phyloP scores from a whole-genome alignment of 2,329 filamentous ascomycete genomes.

The Colletotrichum spinosum region DNA sequence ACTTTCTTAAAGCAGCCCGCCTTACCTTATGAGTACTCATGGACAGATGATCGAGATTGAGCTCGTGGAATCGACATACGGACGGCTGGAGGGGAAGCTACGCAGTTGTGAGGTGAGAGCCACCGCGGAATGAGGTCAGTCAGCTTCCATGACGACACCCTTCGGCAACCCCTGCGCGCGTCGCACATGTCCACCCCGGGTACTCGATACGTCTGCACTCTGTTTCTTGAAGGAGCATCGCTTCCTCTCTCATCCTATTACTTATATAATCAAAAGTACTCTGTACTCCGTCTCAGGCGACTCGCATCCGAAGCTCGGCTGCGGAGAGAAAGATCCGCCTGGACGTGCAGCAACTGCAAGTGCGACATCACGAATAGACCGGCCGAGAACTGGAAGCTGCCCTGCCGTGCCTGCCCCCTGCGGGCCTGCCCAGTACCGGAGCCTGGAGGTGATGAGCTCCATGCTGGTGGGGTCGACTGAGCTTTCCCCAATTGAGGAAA shows the following conservation, averaged over 20 bases:
- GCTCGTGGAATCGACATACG: not conserved
- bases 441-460: not conserved
- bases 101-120: slow-evolving; percentile 9
- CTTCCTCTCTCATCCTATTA: too few species aligned
- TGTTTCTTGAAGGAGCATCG: too few species aligned
- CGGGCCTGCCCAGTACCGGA: too few species aligned
- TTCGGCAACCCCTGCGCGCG: slow-evolving; percentile 4
- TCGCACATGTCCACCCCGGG: too few species aligned
- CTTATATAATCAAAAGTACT: too few species aligned
- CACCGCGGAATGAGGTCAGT: slow-evolving; percentile 34
- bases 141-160: slow-evolving; percentile 33
- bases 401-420: not conserved
- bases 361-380: too few species aligned
- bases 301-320: not conserved
- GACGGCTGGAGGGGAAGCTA: not conserved
- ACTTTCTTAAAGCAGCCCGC: too few species aligned
- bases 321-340: slow-evolving; percentile 19
- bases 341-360: not conserved
- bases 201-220: too few species aligned
- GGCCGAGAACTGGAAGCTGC: not conserved
- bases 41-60: not conserved
- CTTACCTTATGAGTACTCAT: not conserved
- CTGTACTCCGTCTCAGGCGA: too few species aligned
- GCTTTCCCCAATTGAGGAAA: not conserved
- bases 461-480: slow-evolving; percentile 3